These are phyloP conservation scores for Saturnispora halmiae DNA, from an alignment of 805 yeast genomes.

Conservation along the genomic window DNA sequence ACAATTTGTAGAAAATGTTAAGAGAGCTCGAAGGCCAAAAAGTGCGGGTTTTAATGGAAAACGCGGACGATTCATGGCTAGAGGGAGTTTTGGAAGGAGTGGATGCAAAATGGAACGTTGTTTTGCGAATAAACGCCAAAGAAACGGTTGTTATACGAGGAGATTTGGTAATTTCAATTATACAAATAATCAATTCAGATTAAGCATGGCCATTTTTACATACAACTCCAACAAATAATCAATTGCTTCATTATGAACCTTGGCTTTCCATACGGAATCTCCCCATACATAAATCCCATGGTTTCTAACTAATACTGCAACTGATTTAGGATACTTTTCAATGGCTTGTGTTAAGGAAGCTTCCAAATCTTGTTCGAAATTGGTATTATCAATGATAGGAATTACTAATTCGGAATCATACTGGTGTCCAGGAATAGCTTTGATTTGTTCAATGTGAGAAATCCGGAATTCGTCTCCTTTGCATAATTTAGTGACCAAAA, in stretches of 20 bases:
- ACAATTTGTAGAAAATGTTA: background rate
- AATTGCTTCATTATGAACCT: slow-evolving; percentile 84
- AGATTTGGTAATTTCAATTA: slow-evolving; percentile 2
- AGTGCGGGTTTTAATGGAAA: slow-evolving; percentile 3
- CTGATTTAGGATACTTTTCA: slow-evolving; percentile 59
- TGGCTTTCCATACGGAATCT: slow-evolving; percentile 83
- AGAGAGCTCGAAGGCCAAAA: background rate
- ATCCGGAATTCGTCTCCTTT: slow-evolving; percentile 57
- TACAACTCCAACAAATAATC: slow-evolving; percentile 84
- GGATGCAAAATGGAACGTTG: slow-evolving; percentile 4
- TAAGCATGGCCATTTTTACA: slow-evolving; percentile 49
- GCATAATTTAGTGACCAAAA: slow-evolving; percentile 63
- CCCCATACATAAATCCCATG: slow-evolving; percentile 99
- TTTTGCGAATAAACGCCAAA: background rate
- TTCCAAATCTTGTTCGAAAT: slow-evolving; percentile 77
- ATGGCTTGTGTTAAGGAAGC: slow-evolving; percentile 58
- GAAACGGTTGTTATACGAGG: slow-evolving; percentile 6
- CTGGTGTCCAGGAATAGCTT: slow-evolving; percentile 69
- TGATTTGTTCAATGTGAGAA: slow-evolving; percentile 80
- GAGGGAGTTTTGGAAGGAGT: slow-evolving; percentile 5
- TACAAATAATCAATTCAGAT: background rate
- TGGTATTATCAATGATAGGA: slow-evolving; percentile 87
- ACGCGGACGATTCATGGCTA: background rate
- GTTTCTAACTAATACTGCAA: slow-evolving; percentile 83
- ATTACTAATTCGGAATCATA: slow-evolving; percentile 68